Conservation (phyloP, 768 basidiomycete species). For the Cyclocybe aegerita region DNA sequence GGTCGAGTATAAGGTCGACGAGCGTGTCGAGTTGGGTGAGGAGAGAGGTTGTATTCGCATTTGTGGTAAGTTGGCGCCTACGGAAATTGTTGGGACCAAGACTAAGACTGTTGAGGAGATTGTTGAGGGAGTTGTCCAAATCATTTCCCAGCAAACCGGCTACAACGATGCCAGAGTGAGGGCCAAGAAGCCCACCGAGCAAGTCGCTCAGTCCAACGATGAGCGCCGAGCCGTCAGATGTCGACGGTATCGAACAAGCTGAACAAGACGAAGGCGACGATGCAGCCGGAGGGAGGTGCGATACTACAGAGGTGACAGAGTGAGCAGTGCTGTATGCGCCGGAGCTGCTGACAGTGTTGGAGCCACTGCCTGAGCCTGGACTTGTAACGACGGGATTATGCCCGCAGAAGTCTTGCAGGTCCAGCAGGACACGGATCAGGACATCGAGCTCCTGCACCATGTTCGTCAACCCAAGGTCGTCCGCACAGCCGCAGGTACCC, state of each 20-base stretch:
- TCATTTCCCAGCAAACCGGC: background rate
- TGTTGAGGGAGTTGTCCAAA: background rate
- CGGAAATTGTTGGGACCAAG: background rate
- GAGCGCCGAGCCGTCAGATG: background rate
- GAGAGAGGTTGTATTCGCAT: slow-evolving; percentile 5
- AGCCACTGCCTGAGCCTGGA: background rate
- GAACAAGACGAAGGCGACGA: background rate
- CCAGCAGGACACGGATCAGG: slow-evolving; percentile 11
- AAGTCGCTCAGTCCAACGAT: background rate
- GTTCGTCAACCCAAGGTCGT: slow-evolving; percentile 15
- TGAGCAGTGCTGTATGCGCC: background rate
- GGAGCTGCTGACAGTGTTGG: background rate
- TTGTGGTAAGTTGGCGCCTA: background rate
- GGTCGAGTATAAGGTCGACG: slow-evolving; percentile 14
- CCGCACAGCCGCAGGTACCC: slow-evolving; percentile 18
- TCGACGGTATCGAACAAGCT: background rate
- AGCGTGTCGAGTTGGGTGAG: slow-evolving; percentile 14
- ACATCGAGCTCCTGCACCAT: slow-evolving; percentile 13
- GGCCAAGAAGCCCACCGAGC: background rate
- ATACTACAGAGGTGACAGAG: background rate
- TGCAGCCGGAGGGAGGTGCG: too few relatives aligned
- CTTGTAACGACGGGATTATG: slow-evolving; percentile 4
- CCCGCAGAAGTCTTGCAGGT: slow-evolving; percentile 10
- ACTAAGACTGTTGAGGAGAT: background rate
- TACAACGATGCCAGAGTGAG: background rate